Conservation (phyloP, 805 yeast species). For the Candida ascalaphidarum region DNA sequence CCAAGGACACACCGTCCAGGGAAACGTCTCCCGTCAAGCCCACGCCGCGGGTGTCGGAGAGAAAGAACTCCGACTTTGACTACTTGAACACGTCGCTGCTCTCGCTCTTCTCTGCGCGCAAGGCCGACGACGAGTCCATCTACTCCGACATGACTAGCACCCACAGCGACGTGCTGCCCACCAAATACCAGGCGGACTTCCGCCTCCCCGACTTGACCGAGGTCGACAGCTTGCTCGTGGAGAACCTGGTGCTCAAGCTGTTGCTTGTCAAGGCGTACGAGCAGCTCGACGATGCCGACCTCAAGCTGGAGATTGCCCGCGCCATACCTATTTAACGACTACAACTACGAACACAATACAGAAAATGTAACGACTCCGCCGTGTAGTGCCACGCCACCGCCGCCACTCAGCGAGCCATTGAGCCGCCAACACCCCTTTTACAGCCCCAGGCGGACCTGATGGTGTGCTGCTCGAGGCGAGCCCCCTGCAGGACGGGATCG, state of each 20-base stretch:
- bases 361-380: too few relatives aligned
- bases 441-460: too few relatives aligned
- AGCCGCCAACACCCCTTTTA: too few relatives aligned
- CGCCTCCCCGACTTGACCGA: background rate
- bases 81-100: conserved; percentile 9
- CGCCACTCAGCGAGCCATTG: too few relatives aligned
- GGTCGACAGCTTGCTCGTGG: conserved; percentile 11
- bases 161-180: conserved; percentile 1
- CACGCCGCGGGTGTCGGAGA: conserved; percentile 6
- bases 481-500: too few relatives aligned
- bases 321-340: too few relatives aligned
- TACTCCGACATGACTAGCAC: conserved; percentile 16
- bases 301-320: conserved; percentile 8
- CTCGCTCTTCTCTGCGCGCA: conserved; percentile 12
- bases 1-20: conserved; percentile 2
- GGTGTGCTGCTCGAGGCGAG: too few relatives aligned
- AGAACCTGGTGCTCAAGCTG: conserved; percentile 17
- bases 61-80: conserved; percentile 4
- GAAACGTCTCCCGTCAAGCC: conserved; percentile 5
- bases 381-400: too few relatives aligned
- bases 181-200: background rate
- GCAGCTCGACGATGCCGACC: conserved; percentile 9
- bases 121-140: conserved; percentile 16
- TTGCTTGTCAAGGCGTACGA: conserved; percentile 18
- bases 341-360: too few relatives aligned